Evolutionary conservation across 768 basidiomycete genomes (phyloP).

Genomic region (Galerina sulciceps): DNA sequence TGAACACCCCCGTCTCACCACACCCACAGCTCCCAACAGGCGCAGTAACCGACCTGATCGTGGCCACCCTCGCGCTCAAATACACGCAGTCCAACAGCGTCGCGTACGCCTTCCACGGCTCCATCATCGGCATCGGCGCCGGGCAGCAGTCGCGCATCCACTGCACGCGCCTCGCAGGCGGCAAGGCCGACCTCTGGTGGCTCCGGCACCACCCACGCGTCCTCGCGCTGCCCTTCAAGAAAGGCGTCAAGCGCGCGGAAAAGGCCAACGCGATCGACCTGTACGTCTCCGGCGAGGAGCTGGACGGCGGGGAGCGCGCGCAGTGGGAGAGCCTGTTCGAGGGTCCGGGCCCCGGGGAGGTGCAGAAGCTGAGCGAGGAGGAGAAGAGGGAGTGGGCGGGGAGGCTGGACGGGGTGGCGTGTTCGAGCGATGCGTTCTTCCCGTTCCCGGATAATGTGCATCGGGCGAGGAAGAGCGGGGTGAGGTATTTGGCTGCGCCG

Average conservation of each 20-base stretch:
- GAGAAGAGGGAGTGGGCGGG: conserved; percentile 79
- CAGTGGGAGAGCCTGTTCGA: conserved; percentile 95
- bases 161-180: conserved; percentile 96
- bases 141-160: conserved; percentile 99
- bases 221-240: conserved; percentile 92
- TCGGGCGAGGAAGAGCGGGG: conserved; percentile 89
- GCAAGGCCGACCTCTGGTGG: conserved; percentile 99
- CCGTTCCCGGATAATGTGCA: conserved; percentile 99
- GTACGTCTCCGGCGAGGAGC: conserved; percentile 87
- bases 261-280: conserved; percentile 98
- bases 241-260: conserved; percentile 96
- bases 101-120: conserved; percentile 90
- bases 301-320: conserved; percentile 86
- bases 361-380: conserved; percentile 62
- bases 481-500: conserved; percentile 88
- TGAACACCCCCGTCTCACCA: too few relatives aligned
- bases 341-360: conserved; percentile 42
- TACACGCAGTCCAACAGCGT: conserved; percentile 99
- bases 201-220: conserved; percentile 95
- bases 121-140: conserved; percentile 94
- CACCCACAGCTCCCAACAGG: conserved; percentile 66
- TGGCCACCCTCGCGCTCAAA: conserved; percentile 95
- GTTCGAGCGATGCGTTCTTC: conserved; percentile 99
- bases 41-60: conserved; percentile 90
- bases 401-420: conserved; percentile 83